Percentiles rank a stretch among this genome's conserved stretches.
phyloP scores from a whole-genome alignment of 2,329 filamentous ascomycete species.

The Penicillium sp. region DNA sequence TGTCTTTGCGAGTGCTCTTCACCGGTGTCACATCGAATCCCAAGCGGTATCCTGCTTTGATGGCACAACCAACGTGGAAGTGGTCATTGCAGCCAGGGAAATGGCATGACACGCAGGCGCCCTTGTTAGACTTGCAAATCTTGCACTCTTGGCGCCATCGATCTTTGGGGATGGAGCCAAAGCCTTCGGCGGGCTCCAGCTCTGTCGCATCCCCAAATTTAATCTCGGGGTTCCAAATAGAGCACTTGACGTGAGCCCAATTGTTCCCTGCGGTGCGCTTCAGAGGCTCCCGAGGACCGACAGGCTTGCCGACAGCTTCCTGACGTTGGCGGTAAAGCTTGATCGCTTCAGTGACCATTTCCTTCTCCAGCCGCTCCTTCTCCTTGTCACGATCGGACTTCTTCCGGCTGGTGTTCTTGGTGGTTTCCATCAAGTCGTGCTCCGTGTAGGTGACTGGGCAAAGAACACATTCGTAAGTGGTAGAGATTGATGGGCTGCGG shows the following conservation, averaged over 20 bases:
- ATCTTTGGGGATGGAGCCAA: constrained; percentile 73
- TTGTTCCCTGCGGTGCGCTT: constrained; percentile 97
- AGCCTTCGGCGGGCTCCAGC: constrained; percentile 84
- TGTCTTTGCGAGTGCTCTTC: constrained; percentile 83
- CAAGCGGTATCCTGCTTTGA: constrained; percentile 76
- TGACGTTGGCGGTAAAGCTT: constrained; percentile 84
- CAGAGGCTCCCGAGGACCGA: constrained; percentile 82
- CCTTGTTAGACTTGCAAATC: constrained; percentile 70
- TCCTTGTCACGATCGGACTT: constrained; percentile 91
- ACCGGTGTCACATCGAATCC: constrained; percentile 90
- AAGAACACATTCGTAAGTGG: constrained; percentile 88
- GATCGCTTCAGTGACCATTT: constrained; percentile 74
- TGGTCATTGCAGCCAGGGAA: constrained; percentile 52
- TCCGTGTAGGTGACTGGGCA: constrained; percentile 82
- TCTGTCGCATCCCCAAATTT: constrained; percentile 85
- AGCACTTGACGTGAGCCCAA: constrained; percentile 95
- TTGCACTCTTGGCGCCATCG: constrained; percentile 80
- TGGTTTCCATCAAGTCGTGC: constrained; percentile 79
- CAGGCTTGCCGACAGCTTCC: constrained; percentile 77
- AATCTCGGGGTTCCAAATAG: constrained; percentile 87
- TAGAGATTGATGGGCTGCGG: constrained; percentile 87
- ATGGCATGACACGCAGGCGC: constrained; percentile 84
- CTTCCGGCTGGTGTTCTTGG: constrained; percentile 79
- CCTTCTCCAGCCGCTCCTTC: constrained; percentile 81
- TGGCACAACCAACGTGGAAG: constrained; percentile 90